Percentiles rank a stretch among this genome's conserved stretches.
Conservation (phyloP, 2,329 filamentous ascomycete genomes). For the Cladosporium sp. region DNA sequence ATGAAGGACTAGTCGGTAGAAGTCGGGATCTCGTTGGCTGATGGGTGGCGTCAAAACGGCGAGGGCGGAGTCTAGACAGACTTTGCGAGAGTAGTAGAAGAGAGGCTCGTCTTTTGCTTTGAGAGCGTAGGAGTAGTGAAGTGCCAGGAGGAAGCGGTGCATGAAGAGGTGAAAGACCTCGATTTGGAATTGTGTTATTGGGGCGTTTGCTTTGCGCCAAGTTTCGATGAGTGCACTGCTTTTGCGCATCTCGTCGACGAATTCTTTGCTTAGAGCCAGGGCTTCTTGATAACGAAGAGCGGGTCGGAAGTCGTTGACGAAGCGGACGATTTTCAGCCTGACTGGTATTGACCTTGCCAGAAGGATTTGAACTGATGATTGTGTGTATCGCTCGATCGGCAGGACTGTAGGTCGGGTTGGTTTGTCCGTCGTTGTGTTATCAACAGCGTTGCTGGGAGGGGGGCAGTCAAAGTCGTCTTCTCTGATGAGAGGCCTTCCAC, state of each 20-base stretch:
- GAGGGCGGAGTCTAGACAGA: constrained; percentile 7
- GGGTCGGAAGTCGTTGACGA: constrained; percentile 7
- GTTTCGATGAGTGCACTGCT: constrained; percentile 4
- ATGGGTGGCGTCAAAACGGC: constrained; percentile 1
- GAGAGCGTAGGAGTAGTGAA: constrained; percentile 5
- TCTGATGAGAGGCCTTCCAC: constrained; percentile 5
- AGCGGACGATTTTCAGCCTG: constrained; percentile 6
- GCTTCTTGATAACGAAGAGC: constrained; percentile 2
- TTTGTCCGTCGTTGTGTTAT: not conserved
- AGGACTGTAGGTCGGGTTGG: not conserved
- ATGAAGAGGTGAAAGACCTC: constrained; percentile 7
- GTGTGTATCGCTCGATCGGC: not conserved
- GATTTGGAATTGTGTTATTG: constrained; percentile 6
- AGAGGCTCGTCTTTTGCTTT: constrained; percentile 11
- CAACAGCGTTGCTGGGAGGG: constrained; percentile 4
- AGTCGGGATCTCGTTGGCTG: not conserved
- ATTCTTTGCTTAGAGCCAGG: constrained; percentile 7
- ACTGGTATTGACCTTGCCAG: constrained; percentile 2
- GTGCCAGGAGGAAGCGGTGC: constrained; percentile 8
- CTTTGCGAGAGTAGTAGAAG: constrained; percentile 8
- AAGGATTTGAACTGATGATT: constrained; percentile 7
- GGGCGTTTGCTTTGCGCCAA: constrained; percentile 3
- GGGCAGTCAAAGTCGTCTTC: constrained; percentile 8
- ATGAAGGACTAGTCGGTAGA: constrained; percentile 7
- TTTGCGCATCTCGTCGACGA: constrained; percentile 6